Evolutionary conservation across 2,329 filamentous ascomycete species (phyloP).

Genomic region (Colletotrichum sp.): DNA sequence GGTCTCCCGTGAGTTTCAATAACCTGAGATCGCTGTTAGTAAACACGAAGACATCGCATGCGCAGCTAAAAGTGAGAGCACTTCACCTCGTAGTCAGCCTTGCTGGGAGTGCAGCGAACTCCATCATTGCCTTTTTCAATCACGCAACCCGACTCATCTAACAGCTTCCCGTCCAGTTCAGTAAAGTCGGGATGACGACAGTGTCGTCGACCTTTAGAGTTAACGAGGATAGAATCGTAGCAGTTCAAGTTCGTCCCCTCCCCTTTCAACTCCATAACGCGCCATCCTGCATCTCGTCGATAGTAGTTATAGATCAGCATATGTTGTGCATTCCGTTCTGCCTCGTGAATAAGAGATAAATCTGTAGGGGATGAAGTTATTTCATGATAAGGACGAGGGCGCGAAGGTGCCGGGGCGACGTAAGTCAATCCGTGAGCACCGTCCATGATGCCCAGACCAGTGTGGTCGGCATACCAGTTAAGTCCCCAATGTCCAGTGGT

Average conservation of each 20-base stretch:
- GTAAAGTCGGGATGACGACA: conserved; percentile 36
- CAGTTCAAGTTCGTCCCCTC: conserved; percentile 37
- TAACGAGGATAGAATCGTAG: conserved; percentile 64
- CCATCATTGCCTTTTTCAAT: neutral
- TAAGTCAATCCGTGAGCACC: neutral
- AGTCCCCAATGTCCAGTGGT: conserved; percentile 4
- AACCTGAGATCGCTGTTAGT: neutral
- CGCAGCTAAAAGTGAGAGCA: neutral
- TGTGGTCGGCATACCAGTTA: conserved; percentile 13
- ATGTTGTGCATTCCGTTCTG: neutral
- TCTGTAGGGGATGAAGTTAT: neutral
- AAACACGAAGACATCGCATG: neutral
- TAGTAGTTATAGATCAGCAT: conserved; percentile 7
- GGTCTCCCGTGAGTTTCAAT: neutral
- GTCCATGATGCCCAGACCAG: neutral
- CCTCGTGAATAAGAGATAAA: neutral
- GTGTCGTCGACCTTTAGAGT: conserved; percentile 61
- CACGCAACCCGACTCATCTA: neutral
- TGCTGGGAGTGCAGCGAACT: neutral
- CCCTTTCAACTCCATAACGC: neutral
- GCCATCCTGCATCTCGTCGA: neutral
- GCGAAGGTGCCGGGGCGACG: neutral
- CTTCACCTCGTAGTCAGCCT: neutral
- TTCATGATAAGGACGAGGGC: neutral
- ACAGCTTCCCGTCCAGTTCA: neutral